Base-by-base conservation (phyloP, 2,329 filamentous ascomycete genomes). In the Aspergillus sp. region DNA sequence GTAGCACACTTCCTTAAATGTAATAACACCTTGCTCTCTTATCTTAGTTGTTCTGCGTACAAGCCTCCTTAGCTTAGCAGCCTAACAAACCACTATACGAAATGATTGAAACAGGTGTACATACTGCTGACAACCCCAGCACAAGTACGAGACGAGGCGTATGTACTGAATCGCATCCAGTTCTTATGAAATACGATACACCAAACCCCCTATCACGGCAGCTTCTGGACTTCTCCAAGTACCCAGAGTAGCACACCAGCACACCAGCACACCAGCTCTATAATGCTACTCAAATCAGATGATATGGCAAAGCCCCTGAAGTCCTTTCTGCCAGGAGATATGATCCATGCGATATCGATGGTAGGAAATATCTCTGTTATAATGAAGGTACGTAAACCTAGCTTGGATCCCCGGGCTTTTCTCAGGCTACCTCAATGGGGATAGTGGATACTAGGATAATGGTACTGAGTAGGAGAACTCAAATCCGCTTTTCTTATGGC, bases 401-500 rank as follows among this genome's bases (percentile, higher is more conserved):
- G 19, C 8, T 11, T 17, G 8, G 8, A 7, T 3, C 7, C 25
- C 10, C 25, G 21, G 36, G 38, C 8, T 25, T 8, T 49, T 8
- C 27, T n/a, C 3, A 17, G 30, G 3, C 23, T 17, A 8, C 15
- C 15, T n/a, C 41, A 23, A 21, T 23, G 4, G 41, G 10, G 11
- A 11, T 19, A 32, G 47, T 27, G 15, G 7, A 23, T 17, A 5
- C 47, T 32, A 4, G 32, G 27, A 19, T 17, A 11, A 32, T 6
- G 10, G 15, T 19, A 50, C 5, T 32, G 8, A 13, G 27, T 21
- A 58, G 69, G 62, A 66, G 38, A 71, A 71, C 27, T 63, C 64
- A 5, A 68, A 71, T 50, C 60, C 21, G 48, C 68, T 15, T 68
- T 71, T 32, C 65, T 64, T 64, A 17, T 71, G 69, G 69, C 69